Evolutionary conservation across 2,329 filamentous ascomycete genomes (phyloP), one percentile per base, ranked within the genome.

Genomic region (Ophiostoma pallidulum): DNA sequence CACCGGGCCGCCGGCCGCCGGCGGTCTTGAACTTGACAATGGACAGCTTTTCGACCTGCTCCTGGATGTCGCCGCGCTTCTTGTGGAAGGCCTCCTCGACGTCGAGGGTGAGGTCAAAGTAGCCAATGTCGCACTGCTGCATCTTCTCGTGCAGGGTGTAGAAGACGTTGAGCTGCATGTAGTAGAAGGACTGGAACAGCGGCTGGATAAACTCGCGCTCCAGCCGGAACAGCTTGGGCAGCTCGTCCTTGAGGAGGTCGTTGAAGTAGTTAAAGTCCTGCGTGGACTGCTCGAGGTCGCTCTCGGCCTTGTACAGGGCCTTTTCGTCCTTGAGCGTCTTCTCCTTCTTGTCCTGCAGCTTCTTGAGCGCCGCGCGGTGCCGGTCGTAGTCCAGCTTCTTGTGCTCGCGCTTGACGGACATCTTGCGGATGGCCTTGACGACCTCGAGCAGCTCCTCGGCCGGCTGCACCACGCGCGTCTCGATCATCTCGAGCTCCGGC

Each of bases 81-180:
- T 80, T 76, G 59, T 86, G 73, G 64, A 94, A 98, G 12, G 88
- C 90, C 54, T 91, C 91, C 64, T 96, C 88, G 37, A 98, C 84
- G 59, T 94, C 90, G 28, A 86, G 75, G 2, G 85, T 86, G 44
- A 98, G 76, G 64, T 98, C 86, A 66, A 98, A 98, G 69, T 98
- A 98, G 52, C 89, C 89, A 62, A 98, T 98, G 61, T 97, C 90
- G 64, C 94, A 89, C 56, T 77, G 81, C 69, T 98, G 92, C 92
- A 98, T 98, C 68, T 84, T 88, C 67, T 97, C 91, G 64, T 98
- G 92, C 46, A 98, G 74, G 1, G 92, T 98, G 68, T 98, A 98
- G 66, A 97, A 98, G 55, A 98, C 87, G 66, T 98, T 98, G 55
- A 98, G 78, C 67, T 98, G 92, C 92, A 98, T 98, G 73, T 97